Base-by-base conservation (phyloP, 805 yeast genomes). In the Pichia heedii region DNA sequence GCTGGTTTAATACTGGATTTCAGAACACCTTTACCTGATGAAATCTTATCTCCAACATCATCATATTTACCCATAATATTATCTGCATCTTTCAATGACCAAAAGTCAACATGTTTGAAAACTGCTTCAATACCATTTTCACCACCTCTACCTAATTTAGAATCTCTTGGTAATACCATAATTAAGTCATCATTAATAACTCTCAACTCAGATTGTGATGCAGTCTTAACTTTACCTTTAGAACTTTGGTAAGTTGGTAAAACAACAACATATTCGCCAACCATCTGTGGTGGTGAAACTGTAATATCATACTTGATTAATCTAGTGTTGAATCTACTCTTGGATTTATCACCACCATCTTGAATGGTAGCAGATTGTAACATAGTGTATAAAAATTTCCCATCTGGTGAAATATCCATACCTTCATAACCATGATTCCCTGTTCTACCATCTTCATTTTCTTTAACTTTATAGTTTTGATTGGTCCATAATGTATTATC, bases 401-500 rank as follows among this genome's bases (percentile, higher is more conserved):
- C 65, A 45, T 61, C 64, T 20, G 65, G 58, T 19, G 64, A 53
- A 16, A 60, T 24, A 34, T 60, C 50, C 39, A 51, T 44, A 27
- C 63, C 64, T 51, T 61, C 65, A 40, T 57, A 61, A 39, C 65
- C 65, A 40, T 57, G 56, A 42, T 61, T 61, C 35, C 46, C 40
- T n/a, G 52, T 44, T 48, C 65, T 51, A 21, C 65, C 65, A 15
- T 57, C 46, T 7, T 33, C 33, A 39, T 56, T 57, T 35, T 54
- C 57, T 27, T 50, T 56, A n/a, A 53, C 54, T 16, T 41, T 27
- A 39, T 53, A 55, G 27, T 50, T 46, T n/a, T 32, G 22, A 41
- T 50, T 59, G 43, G 53, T 58, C n/a, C 46, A 39, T 19, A 63
- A 61, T 2, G 60, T 51, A 43, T 55, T 53, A 35, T 56, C 50